Conservation (phyloP, 2,329 filamentous ascomycete genomes). For the Sclerotinia trifoliorum region DNA sequence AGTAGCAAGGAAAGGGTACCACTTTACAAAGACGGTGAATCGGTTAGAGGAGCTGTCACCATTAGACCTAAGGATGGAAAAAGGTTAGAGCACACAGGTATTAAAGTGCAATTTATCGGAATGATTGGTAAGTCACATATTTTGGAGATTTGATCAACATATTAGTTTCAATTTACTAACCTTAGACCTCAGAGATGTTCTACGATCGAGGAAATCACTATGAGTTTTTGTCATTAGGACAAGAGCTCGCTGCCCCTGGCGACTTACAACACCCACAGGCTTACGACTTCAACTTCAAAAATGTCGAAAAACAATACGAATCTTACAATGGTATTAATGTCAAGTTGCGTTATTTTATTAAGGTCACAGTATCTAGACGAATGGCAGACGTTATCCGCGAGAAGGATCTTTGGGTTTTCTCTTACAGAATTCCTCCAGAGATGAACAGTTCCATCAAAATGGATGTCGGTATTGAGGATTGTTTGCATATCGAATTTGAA, state of each 20-base stretch:
- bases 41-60: conserved; percentile 93
- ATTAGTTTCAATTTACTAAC: conserved; percentile 11
- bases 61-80: conserved; percentile 97
- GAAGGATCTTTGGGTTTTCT: conserved; percentile 99
- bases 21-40: conserved; percentile 96
- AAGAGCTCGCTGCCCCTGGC: conserved; percentile 93
- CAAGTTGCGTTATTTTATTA: conserved; percentile 96
- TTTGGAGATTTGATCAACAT: not conserved
- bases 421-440: conserved; percentile 95
- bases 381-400: conserved; percentile 98
- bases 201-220: conserved; percentile 99
- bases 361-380: conserved; percentile 90
- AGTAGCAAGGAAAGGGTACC: conserved; percentile 94
- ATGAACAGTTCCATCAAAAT: conserved; percentile 99
- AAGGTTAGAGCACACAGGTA: conserved; percentile 93
- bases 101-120: conserved; percentile 99
- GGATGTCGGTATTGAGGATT: conserved; percentile 99
- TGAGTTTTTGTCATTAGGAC: conserved; percentile 95
- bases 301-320: conserved; percentile 99
- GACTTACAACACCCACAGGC: conserved; percentile 98
- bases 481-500: conserved; percentile 98
- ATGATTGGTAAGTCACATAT: conserved; percentile 71
- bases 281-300: conserved; percentile 99
- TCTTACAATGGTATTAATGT: conserved; percentile 99
- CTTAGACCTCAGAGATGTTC: conserved; percentile 80